phyloP scores from a whole-genome alignment of 345 rosid species.

The Erodium maritimum region DNA sequence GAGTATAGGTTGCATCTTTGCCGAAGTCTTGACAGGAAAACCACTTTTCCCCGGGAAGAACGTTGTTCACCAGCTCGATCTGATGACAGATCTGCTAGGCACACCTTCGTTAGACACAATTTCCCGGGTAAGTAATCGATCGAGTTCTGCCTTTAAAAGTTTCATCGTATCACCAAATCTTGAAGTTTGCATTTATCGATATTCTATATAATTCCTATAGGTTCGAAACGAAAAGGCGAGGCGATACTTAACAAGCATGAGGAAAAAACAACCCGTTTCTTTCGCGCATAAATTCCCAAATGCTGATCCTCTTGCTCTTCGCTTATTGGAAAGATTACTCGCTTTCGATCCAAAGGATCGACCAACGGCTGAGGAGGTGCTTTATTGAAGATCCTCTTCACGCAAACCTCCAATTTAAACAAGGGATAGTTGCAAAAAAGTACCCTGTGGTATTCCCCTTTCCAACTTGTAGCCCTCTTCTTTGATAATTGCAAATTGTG shows the following conservation, averaged over 20 bases:
- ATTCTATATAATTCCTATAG: conserved; percentile 17
- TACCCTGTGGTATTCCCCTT: too few relatives aligned
- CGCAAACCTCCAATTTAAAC: too few relatives aligned
- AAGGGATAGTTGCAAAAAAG: too few relatives aligned
- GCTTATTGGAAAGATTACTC: conserved; percentile 61
- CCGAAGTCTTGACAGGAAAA: conserved; percentile 1
- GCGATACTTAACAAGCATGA: conserved; percentile 86
- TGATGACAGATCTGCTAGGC: conserved; percentile 42
- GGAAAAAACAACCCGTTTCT: conserved; percentile 71
- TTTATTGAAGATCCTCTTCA: too few relatives aligned
- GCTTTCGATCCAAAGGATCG: conserved; percentile 95
- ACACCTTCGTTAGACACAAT: neutral
- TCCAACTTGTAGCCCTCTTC: too few relatives aligned
- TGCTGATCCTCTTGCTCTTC: conserved; percentile 70
- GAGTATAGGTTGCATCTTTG: conserved; percentile 4
- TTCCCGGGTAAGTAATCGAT: conserved; percentile 9
- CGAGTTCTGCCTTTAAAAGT: neutral
- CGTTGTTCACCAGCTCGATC: conserved; percentile 39
- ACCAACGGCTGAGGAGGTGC: conserved; percentile 84
- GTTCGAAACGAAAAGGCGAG: conserved; percentile 94
- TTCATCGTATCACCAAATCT: too few relatives aligned
- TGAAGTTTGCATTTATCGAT: too few relatives aligned
- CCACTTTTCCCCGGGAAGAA: conserved; percentile 2
- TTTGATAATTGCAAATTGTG: too few relatives aligned
- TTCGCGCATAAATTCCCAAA: conserved; percentile 69